Base-by-base conservation (phyloP, 1,284 basidiomycete genomes). In the Boletellus sp. region DNA sequence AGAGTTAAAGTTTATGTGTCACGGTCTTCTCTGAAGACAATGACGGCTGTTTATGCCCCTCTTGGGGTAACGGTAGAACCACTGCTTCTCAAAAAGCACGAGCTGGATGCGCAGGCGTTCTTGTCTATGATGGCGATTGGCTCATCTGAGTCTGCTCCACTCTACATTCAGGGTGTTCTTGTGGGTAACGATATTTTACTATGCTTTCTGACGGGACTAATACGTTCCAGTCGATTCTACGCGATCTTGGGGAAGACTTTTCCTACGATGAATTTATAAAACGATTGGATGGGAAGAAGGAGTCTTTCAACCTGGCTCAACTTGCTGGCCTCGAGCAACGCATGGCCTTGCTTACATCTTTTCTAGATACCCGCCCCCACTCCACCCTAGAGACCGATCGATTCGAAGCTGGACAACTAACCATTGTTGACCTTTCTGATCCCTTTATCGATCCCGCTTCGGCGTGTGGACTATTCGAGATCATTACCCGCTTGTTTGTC, bases 391-490 rank as follows among this genome's bases (percentile, higher is more conserved):
- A 36, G 44, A 22, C 26, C 42, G 49, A 46, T 26, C 71, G 80
- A 1, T 86, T 86, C 55, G 64, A 59, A 1, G 58, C 72, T 2
- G 85, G 84, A 0, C 76, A 80, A 49, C 56, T 87, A 4, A 85
- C 82, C 0, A 80, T 87, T 15, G 60, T 86, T 1, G 85, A 87
- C 55, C 70, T 88, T 0, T 86, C 86, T 0, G 86, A 87, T 53
- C 84, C 85, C 0, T 89, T 89, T 59, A 77, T 89, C 32, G 86
- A 89, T 58, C 68, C 82, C 2, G 72, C 71, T 0, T 79, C 82
- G 1, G 86, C 86, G 0, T 86, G 85, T 52, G 79, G 80, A 0
- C 62, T 89, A 2, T 89, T 89, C 53, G 85, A 89, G 54, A 86
- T 89, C 13, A 66, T 86, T 0, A 74, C 78, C 0, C 74, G 86